Evolutionary conservation across 805 yeast genomes (phyloP), one percentile per base, ranked within the genome.

Genomic region (Lipomyces spencermartinsiae): DNA sequence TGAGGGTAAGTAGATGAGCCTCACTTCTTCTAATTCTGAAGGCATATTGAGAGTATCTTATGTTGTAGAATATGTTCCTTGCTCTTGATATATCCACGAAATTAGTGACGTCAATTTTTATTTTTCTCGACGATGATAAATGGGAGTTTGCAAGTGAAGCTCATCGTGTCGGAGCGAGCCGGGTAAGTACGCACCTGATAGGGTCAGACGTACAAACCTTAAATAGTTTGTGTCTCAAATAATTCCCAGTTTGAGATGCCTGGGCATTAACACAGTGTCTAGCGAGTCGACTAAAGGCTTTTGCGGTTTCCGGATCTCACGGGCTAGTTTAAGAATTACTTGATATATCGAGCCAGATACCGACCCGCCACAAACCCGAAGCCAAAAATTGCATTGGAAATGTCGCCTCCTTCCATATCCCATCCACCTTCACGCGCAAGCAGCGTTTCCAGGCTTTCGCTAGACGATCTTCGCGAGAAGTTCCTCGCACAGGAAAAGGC

Each of bases 1-100:
- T 12, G 57, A 39, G 14, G 7, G 49, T 19, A 39, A 19, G 12
- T n/a, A 3, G 5, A 25, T 19, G 31, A 54, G 10, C 29, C 82
- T 62, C 70, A 81, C 83, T 73, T 86, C 88, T 76, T 84, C 85
- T 25, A 86, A 75, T 75, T 86, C 87, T 9, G 84, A 71, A 2
- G 86, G 82, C 88, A 85, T 85, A 53, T n/a, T 69, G 25, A 10
- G 46, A 33, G n/a, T 55, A 5, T 3, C n/a, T 10, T 31, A 9
- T 16, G 58, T 55, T 37, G 61, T 19, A 8, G 46, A 58, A 22
- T 31, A 57, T 37, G 14, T 12, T 5, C 16, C 9, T 43, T 39
- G 49, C 49, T 6, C 10, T n/a, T n/a, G 49, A 37, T 37, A 37
- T 12, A 4, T 37, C 16, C 5, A 25, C 43, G 43, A 37, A 37